These are phyloP conservation scores for Phtheirospermum japonicum DNA, from an alignment of 257 asterid genomes.

Conservation along the genomic window DNA sequence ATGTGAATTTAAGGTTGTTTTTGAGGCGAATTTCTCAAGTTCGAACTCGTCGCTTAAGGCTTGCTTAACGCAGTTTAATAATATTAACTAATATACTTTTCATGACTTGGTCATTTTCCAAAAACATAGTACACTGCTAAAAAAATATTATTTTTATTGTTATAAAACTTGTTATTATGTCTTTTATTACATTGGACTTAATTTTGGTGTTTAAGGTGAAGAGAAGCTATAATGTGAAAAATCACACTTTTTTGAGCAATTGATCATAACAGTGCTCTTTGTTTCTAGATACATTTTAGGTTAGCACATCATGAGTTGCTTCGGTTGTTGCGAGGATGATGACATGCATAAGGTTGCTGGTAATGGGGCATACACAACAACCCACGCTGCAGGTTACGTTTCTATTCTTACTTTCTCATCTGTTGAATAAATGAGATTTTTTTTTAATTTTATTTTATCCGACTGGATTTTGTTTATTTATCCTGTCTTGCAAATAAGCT, in stretches of 20 bases:
- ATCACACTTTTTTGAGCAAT: not conserved
- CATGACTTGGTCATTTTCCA: not conserved
- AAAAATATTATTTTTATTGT: too few relatives aligned
- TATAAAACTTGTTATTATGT: not conserved
- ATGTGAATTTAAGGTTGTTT: not conserved
- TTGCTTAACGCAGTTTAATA: too few relatives aligned
- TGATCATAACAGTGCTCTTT: constrained; percentile 7
- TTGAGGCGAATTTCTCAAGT: not conserved
- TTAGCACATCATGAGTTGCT: constrained; percentile 56
- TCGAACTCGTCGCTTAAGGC: not conserved
- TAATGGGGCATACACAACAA: constrained; percentile 51
- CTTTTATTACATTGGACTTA: constrained; percentile 5
- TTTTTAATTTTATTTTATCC: not conserved
- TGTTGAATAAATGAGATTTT: constrained; percentile 14
- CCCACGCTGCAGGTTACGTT: constrained; percentile 51
- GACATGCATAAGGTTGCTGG: constrained; percentile 60
- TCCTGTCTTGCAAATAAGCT: too few relatives aligned
- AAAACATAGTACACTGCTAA: not conserved
- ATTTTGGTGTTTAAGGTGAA: constrained; percentile 4
- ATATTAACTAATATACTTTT: too few relatives aligned
- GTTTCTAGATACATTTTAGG: constrained; percentile 17
- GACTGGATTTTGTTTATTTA: not conserved
- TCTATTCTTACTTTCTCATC: not conserved
- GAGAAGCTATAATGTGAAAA: not conserved
- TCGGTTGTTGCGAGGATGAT: constrained; percentile 58